Percentiles rank a stretch among this genome's conserved stretches.
Conservation (phyloP, 345 rosid genomes). For the Eucalyptus sp. region DNA sequence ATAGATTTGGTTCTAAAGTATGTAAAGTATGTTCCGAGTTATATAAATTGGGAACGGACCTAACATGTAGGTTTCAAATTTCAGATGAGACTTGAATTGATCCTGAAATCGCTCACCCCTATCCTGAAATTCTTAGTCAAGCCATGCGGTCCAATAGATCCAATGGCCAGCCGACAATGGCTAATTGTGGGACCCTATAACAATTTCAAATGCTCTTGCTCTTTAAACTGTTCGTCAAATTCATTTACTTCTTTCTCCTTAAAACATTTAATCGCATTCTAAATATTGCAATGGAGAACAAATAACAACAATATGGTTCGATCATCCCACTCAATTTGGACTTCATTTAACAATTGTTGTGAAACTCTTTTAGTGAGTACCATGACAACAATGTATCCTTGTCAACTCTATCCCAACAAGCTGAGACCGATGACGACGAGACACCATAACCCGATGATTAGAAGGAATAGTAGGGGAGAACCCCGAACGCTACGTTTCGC, state of each 20-base stretch:
- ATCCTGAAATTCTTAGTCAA: neutral
- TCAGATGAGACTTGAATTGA: no score
- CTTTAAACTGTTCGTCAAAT: neutral
- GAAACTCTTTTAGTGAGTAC: neutral
- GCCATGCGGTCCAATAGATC: neutral
- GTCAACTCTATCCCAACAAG: neutral
- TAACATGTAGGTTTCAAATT: no score
- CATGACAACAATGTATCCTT: neutral
- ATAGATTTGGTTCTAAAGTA: neutral
- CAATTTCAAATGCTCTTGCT: neutral
- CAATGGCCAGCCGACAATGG: neutral
- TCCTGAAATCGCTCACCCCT: rapidly evolving
- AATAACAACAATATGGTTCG: neutral
- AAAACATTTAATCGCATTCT: neutral
- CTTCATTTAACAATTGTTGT: neutral
- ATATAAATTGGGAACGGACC: neutral
- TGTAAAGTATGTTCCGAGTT: no score
- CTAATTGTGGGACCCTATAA: neutral
- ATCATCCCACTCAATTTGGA: neutral
- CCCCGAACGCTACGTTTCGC: neutral
- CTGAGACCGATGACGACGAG: neutral
- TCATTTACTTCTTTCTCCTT: neutral
- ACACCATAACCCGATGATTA: neutral
- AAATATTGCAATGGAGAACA: neutral
- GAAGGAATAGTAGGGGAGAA: neutral